phyloP scores from a whole-genome alignment of 1,139 yeast genomes.

The Sugiyamaella neomexicana region DNA sequence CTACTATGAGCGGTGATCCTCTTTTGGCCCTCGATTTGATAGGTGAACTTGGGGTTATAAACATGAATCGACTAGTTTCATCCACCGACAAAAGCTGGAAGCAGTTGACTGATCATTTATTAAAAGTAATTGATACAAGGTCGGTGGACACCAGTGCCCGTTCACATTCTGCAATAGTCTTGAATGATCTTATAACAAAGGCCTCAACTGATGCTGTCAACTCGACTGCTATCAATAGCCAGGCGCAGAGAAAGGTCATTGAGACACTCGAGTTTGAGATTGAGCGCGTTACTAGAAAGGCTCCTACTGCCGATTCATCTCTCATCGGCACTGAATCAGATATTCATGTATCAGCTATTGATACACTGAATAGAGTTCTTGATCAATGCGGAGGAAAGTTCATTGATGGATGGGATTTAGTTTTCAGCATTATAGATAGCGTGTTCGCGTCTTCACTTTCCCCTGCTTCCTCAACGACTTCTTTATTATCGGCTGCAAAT shows the following conservation, averaged over 20 bases:
- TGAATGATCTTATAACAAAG: constrained; percentile 50
- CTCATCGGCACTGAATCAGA: constrained; percentile 42
- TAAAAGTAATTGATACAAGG: constrained; percentile 47
- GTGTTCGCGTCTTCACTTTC: constrained; percentile 50
- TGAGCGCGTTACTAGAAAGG: constrained; percentile 34
- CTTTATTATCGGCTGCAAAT: constrained; percentile 37
- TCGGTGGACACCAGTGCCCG: constrained; percentile 47
- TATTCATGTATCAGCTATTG: constrained; percentile 60
- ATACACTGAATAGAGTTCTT: constrained; percentile 64
- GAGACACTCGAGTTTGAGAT: constrained; percentile 39
- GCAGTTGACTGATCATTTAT: constrained; percentile 48
- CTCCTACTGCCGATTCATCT: constrained; percentile 14
- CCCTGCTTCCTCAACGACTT: constrained; percentile 28
- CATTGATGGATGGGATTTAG: constrained; percentile 66
- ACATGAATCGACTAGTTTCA: constrained; percentile 52
- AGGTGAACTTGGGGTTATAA: constrained; percentile 51
- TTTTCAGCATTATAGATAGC: constrained; percentile 66
- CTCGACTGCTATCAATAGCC: neutral
- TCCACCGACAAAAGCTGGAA: constrained; percentile 46
- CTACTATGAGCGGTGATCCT: neutral
- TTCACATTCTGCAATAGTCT: constrained; percentile 49
- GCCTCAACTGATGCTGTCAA: constrained; percentile 33
- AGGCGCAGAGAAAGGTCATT: constrained; percentile 13
- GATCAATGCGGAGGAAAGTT: constrained; percentile 71
- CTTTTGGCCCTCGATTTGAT: constrained; percentile 32